These are phyloP conservation scores for Hymenoscyphus linearis DNA, from an alignment of 2,329 filamentous ascomycete genomes.

Conservation along the genomic window DNA sequence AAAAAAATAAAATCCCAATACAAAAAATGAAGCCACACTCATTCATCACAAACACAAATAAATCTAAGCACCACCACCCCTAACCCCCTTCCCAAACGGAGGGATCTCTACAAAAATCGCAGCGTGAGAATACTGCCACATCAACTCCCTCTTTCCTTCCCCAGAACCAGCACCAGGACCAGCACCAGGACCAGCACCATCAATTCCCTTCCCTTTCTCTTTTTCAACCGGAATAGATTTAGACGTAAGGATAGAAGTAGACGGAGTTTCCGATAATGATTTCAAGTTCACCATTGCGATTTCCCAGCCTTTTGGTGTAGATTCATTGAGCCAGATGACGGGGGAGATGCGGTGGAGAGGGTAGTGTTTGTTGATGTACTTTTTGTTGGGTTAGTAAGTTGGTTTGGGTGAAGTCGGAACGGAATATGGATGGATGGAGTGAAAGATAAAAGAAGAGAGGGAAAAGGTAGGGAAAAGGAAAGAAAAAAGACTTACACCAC, in stretches of 20 bases:
- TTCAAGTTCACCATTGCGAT: slow-evolving; percentile 11
- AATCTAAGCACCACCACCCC: no score
- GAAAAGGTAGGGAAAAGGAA: not conserved
- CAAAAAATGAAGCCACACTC: not conserved
- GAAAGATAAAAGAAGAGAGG: not conserved
- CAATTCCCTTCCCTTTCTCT: not conserved
- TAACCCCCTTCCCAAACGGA: not conserved
- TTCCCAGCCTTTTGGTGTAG: slow-evolving; percentile 11
- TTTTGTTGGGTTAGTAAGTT: not conserved
- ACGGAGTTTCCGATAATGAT: not conserved
- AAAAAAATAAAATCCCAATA: not conserved
- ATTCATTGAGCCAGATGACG: slow-evolving; percentile 14
- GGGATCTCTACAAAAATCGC: slow-evolving; percentile 16
- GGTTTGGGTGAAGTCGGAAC: not conserved
- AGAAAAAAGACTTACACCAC: slow-evolving; percentile 1
- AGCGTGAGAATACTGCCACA: slow-evolving; percentile 17
- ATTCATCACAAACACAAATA: no score
- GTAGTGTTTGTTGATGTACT: slow-evolving; percentile 12
- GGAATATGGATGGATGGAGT: not conserved
- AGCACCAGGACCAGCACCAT: no score
- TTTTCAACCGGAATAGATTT: not conserved
- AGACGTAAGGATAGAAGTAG: not conserved
- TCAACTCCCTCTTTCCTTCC: slow-evolving; percentile 6
- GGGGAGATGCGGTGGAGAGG: slow-evolving; percentile 3
- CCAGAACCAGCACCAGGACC: not conserved